Evolutionary conservation across 495 filamentous ascomycete genomes (phyloP).

Genomic region (Penicillium odoratum): DNA sequence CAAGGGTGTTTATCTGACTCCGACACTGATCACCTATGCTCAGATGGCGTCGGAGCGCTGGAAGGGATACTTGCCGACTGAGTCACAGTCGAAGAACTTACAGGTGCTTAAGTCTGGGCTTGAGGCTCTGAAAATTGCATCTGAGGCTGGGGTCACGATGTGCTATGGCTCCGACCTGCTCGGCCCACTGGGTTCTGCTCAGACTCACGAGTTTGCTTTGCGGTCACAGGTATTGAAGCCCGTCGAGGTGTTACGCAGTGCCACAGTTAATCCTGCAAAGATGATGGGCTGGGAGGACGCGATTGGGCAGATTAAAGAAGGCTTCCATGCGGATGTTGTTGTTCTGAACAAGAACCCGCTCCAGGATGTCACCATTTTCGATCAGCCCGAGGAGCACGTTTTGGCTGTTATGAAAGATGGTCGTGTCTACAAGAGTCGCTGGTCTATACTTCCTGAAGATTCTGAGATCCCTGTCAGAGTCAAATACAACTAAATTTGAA

Average conservation of each 20-base stretch:
- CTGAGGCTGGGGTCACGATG: conserved; percentile 50
- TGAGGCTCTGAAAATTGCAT: conserved; percentile 42
- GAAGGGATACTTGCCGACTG: conserved; percentile 41
- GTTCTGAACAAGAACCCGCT: conserved; percentile 48
- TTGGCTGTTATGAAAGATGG: conserved; percentile 53
- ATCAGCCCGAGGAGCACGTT: conserved; percentile 43
- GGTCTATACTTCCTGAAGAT: conserved; percentile 38
- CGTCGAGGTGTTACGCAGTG: conserved; percentile 47
- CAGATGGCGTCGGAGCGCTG: conserved; percentile 47
- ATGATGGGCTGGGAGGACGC: conserved; percentile 41
- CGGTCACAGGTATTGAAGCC: conserved; percentile 43
- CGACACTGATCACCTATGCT: conserved; percentile 53
- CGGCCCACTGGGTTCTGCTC: conserved; percentile 43
- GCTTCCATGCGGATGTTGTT: conserved; percentile 45
- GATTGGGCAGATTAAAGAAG: conserved; percentile 46
- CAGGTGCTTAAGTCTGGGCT: conserved; percentile 48
- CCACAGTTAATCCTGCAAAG: conserved; percentile 52
- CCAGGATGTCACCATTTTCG: conserved; percentile 52
- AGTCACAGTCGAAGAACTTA: conserved; percentile 44
- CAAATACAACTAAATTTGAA: conserved; percentile 7
- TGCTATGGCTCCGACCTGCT: conserved; percentile 59
- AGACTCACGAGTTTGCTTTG: conserved; percentile 52
- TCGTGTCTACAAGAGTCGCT: conserved; percentile 44
- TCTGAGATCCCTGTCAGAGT: conserved; percentile 27
- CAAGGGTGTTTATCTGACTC: conserved; percentile 49